Evolutionary conservation across 2,329 filamentous ascomycete species (phyloP).

Genomic region (Cadophora malorum): DNA sequence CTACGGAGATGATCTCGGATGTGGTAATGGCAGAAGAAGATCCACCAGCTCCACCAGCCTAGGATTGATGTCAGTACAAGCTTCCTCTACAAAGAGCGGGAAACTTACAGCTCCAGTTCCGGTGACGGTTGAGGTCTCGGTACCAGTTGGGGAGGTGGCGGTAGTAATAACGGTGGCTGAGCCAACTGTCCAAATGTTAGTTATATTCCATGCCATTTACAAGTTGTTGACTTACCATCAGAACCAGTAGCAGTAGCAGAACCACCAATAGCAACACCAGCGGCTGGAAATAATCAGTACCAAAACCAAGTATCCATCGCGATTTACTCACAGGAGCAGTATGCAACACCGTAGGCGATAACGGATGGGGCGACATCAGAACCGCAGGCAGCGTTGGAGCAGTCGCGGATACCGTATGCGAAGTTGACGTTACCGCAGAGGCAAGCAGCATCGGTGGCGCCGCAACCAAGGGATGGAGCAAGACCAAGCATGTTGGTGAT

Average conservation of each 20-base stretch:
- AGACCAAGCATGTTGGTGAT: conserved; percentile 54
- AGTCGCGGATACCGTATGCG: conserved; percentile 55
- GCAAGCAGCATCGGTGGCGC: conserved; percentile 47
- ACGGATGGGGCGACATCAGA: conserved; percentile 39
- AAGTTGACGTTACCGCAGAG: conserved; percentile 53
- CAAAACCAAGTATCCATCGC: background rate
- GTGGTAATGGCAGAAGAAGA: conserved; percentile 36
- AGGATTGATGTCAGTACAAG: background rate
- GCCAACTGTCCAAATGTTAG: conserved; percentile 11
- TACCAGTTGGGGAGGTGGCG: conserved; percentile 19
- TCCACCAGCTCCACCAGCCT: conserved; percentile 19
- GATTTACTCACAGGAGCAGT: conserved; percentile 38
- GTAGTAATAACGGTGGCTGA: conserved; percentile 13
- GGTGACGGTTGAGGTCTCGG: conserved; percentile 21
- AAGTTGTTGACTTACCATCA: conserved; percentile 10
- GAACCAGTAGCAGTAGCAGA: conserved; percentile 24
- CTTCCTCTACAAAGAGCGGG: background rate
- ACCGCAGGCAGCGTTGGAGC: conserved; percentile 51
- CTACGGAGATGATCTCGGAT: conserved; percentile 29
- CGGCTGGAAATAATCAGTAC: conserved; percentile 17
- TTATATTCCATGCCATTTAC: background rate
- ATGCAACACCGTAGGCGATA: conserved; percentile 41
- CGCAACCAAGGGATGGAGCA: conserved; percentile 50
- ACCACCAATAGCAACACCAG: conserved; percentile 21
- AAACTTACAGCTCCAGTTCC: conserved; percentile 18